Percentiles rank a stretch among this genome's conserved stretches.
Evolutionary conservation across 2,329 filamentous ascomycete species (phyloP).

Genomic region (Fusarium caatingaense): DNA sequence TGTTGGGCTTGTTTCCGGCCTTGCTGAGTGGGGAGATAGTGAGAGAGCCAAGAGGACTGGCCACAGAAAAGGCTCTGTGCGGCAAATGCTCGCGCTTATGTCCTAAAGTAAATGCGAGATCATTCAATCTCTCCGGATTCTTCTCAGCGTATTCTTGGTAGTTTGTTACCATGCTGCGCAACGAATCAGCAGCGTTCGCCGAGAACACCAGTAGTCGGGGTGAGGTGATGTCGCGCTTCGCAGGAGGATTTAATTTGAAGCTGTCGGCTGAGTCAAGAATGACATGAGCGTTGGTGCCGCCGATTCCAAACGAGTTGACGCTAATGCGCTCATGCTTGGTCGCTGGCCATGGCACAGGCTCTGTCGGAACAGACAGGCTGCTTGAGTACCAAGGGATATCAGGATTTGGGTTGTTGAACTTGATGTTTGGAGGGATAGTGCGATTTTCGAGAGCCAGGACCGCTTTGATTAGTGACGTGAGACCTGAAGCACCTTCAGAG

Average conservation of each 20-base stretch:
- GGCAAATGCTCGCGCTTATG: background rate
- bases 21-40: background rate
- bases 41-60: background rate
- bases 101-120: background rate
- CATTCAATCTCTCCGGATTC: background rate
- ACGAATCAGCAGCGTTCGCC: background rate
- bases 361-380: slow-evolving; percentile 42
- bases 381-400: slow-evolving; percentile 40
- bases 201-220: slow-evolving; percentile 1
- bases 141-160: background rate
- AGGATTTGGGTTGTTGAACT: slow-evolving; percentile 46
- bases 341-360: slow-evolving; percentile 44
- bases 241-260: background rate
- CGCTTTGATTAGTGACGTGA: background rate
- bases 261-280: background rate
- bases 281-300: slow-evolving; percentile 54
- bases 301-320: slow-evolving; percentile 56
- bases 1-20: background rate
- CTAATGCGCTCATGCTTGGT: slow-evolving; percentile 44
- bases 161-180: background rate
- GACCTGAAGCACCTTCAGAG: slow-evolving; percentile 2
- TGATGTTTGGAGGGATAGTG: slow-evolving; percentile 50
- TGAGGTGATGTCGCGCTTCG: background rate
- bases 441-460: slow-evolving; percentile 49
- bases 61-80: background rate